Base-by-base conservation (phyloP, 805 yeast genomes). In the Kodamaea hsintzibuensis region DNA sequence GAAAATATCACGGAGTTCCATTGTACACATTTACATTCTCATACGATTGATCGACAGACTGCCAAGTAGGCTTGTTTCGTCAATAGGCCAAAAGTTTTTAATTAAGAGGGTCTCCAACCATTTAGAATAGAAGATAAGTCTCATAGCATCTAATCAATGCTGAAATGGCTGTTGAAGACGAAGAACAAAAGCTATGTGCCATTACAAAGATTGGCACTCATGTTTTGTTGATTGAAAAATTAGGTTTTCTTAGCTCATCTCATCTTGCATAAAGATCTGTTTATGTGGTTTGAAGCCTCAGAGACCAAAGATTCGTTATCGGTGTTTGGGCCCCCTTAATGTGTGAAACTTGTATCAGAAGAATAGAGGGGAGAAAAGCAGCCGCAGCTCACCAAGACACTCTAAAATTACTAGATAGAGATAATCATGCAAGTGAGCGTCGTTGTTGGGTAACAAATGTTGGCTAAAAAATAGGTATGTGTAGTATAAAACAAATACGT, bases 191-290 rank as follows among this genome's bases (percentile, higher is more conserved):
- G 25, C 25, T 22, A 6, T 22, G 25, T 22, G 6, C 25, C 25
- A 22, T 4, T 22, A 22, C 25, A 22, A 22, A 4, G 25, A 22
- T 22, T 22, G 6, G 25, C n/a, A n/a, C n/a, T n/a, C n/a, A 22
- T 22, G 6, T 22, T 22, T 3, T 4, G 6, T 4, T 22, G 25
- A 22, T 10, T 16, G 19, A 40, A 40, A 40, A 40, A 19, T 16
- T 40, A 40, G 19, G n/a, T 17, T 40, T 40, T 16, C n/a, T 40
- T 40, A 40, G 44, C 44, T 12, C 44, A 40, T 40, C 44, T 17
- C 44, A 40, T 19, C 44, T 40, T 40, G 44, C 44, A 40, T 16
- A 40, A 40, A 40, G 44, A 40, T 40, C 44, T 40, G 19, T 19
- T 30, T 30, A 30, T 30, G 35, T 30, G 35, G 35, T 30, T 30